Percentiles rank a stretch among this genome's conserved stretches.
These are phyloP conservation scores for Ganoderma sinense DNA, from an alignment of 1,284 basidiomycete species.

Conservation along the genomic window DNA sequence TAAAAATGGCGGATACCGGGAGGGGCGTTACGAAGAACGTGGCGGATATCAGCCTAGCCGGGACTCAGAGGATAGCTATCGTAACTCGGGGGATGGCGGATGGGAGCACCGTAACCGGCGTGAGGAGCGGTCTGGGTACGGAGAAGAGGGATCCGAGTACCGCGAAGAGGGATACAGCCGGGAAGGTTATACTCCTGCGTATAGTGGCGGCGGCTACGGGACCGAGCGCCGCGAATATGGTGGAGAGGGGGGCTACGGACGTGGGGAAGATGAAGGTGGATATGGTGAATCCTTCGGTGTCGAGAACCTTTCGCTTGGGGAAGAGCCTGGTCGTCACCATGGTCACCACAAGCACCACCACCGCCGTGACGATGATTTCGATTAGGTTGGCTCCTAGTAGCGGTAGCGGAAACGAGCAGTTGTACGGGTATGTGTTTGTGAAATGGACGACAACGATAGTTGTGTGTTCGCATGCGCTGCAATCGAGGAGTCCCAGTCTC, in stretches of 20 bases:
- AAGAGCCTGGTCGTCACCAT: slow-evolving; percentile 22
- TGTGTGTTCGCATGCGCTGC: background rate
- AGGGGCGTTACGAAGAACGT: slow-evolving; percentile 20
- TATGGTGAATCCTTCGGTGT: slow-evolving; percentile 37
- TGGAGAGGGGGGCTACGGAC: slow-evolving; percentile 13
- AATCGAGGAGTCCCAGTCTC: background rate
- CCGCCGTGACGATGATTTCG: slow-evolving; percentile 23
- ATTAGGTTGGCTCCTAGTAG: background rate
- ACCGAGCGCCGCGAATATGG: slow-evolving; percentile 12
- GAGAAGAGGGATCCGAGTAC: background rate
- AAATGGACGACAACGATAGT: background rate
- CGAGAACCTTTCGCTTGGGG: slow-evolving; percentile 34
- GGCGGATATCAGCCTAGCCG: slow-evolving; percentile 17
- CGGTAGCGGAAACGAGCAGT: background rate
- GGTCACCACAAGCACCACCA: slow-evolving; percentile 22
- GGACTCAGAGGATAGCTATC: slow-evolving; percentile 14
- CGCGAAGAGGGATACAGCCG: slow-evolving; percentile 6
- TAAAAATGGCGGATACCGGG: slow-evolving; percentile 10
- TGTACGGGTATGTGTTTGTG: background rate
- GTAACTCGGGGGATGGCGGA: slow-evolving; percentile 5
- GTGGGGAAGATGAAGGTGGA: slow-evolving; percentile 23
- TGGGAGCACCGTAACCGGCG: slow-evolving; percentile 20
- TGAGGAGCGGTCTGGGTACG: background rate
- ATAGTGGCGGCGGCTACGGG: slow-evolving; percentile 9
- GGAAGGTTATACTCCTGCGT: slow-evolving; percentile 24